These are phyloP conservation scores for Zychaea mexicana DNA, from an alignment of 371 early-diverging fungal species.

Conservation along the genomic window DNA sequence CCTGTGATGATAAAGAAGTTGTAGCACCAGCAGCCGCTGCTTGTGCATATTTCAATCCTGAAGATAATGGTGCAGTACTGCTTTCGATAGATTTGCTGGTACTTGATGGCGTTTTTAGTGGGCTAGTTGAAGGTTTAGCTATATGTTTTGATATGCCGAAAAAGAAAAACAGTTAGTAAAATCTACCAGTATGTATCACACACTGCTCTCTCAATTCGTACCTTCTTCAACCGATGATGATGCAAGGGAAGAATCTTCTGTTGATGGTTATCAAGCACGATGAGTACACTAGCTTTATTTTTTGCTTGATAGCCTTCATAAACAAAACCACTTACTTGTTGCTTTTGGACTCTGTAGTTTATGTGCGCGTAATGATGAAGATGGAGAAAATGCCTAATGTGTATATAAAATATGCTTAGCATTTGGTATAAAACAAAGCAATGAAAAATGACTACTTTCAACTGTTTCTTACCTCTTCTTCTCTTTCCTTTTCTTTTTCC, in stretches of 20 bases:
- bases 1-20: constrained; percentile 4
- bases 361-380: not conserved
- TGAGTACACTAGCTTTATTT: not conserved
- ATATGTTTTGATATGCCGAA: not conserved
- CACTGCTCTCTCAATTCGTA: not conserved
- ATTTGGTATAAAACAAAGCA: too few relatives aligned
- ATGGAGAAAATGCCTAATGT: not conserved
- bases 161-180: not conserved
- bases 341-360: constrained; percentile 11
- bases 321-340: not conserved
- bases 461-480: constrained; percentile 16
- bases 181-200: not conserved
- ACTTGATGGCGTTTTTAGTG: constrained; percentile 12
- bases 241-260: constrained; percentile 1
- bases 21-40: constrained; percentile 29
- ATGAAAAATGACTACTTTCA: too few relatives aligned
- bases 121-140: constrained; percentile 4
- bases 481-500: constrained; percentile 40
- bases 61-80: not conserved
- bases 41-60: constrained; percentile 35
- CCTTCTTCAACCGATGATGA: constrained; percentile 5
- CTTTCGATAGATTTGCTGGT: not conserved
- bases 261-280: not conserved
- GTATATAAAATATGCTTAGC: not conserved
- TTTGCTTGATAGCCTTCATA: too few relatives aligned